Base-by-base conservation (phyloP, 805 yeast species). In the Jamesozyma gamospora region DNA sequence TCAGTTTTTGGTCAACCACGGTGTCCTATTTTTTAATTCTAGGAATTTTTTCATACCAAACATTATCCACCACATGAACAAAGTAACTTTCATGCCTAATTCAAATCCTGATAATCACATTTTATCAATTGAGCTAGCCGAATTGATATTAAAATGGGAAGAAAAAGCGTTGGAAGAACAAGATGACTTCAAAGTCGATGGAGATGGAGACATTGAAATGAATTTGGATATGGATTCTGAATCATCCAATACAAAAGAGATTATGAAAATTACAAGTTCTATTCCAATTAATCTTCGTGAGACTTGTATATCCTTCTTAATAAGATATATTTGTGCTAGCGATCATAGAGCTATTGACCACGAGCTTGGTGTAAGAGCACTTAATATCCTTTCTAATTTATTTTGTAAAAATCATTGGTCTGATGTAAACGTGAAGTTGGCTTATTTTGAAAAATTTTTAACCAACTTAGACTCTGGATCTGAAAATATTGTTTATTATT, bases 31-130 rank as follows among this genome's bases (percentile, higher is more conserved):
- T 60, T 90, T 74, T 53, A 77, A 77, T 39, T 88, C 90, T 13
- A 71, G 97, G 41, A 96, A 86, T 49, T 85, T 86, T 41, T 92
- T 90, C 52, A 77, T 87, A 43, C 82, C 95, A 2, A 84, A 82
- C 48, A 83, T 90, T 41, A 83, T 92, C 38, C 76, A 88, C 3
- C 94, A 95, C 1, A 83, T 92, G 87, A 94, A 94, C 13, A 86
- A 87, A 53, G 66, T 92, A 38, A 82, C 94, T 0, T 76, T 85
- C 36, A 65, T 79, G 51, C 77, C 87, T 4, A 83, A 80, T 49
- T 78, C 92, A 3, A 79, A 85, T 1, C 55, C 77, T 17, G 96
- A 90, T 45, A 84, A 82, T 49, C 96, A 87, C 55, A 69, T 75
- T 0, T 63, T 90, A 44, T 95, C 96, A 0, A 82, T 90, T 43